These are phyloP conservation scores for Termitomyces eurrhizus DNA, from an alignment of 768 basidiomycete genomes.

Conservation along the genomic window DNA sequence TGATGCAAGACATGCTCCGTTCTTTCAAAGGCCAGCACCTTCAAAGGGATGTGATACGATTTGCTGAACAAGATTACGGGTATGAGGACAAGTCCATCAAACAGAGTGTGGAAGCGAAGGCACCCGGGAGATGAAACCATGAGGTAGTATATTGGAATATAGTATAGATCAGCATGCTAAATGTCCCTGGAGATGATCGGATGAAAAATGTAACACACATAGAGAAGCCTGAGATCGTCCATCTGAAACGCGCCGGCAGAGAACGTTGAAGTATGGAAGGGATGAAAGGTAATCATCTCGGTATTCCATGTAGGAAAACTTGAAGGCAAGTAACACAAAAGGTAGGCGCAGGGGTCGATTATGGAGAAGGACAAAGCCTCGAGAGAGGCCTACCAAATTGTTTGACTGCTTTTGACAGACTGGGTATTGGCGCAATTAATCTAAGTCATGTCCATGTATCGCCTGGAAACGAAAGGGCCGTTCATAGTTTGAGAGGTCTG, in stretches of 20 bases:
- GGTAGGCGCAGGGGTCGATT: neutral
- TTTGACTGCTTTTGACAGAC: neutral
- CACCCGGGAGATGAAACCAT: neutral
- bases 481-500: neutral
- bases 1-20: neutral
- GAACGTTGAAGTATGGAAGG: neutral
- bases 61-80: neutral
- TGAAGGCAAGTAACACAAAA: neutral
- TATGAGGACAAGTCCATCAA: neutral
- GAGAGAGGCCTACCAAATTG: neutral
- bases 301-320: neutral
- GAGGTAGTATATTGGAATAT: neutral
- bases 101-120: slow-evolving; percentile 1
- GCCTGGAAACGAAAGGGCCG: no score
- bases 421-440: no score
- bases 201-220: neutral
- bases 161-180: neutral
- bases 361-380: neutral
- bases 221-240: neutral
- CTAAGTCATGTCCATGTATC: no score
- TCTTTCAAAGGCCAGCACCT: no score
- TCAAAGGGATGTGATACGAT: neutral
- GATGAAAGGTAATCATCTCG: neutral
- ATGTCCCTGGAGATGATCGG: slow-evolving; percentile 13
- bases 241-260: neutral